These are phyloP conservation scores for Cicer arietinum DNA, from an alignment of 306 rosid genomes.

Conservation along the genomic window DNA sequence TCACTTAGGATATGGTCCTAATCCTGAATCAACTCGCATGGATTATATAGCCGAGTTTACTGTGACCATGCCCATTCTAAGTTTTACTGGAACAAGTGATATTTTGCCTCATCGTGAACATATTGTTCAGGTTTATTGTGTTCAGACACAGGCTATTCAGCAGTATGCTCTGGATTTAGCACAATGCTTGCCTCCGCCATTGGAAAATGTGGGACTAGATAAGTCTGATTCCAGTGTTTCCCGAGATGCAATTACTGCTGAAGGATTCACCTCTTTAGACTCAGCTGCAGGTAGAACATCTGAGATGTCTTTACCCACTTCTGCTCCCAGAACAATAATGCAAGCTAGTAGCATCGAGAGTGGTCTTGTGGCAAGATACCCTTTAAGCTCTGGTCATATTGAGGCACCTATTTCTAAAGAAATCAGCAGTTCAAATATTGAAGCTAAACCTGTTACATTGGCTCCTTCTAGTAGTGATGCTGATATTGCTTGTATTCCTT, in stretches of 20 bases:
- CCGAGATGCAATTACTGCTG: slow-evolving; percentile 62
- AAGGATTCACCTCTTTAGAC: slow-evolving; percentile 62
- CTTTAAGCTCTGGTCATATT: slow-evolving; percentile 58
- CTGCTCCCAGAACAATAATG: slow-evolving; percentile 60
- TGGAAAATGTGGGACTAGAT: slow-evolving; percentile 72
- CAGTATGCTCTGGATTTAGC: slow-evolving; percentile 96
- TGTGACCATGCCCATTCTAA: slow-evolving; percentile 95
- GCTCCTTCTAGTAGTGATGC: slow-evolving; percentile 66
- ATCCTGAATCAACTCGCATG: slow-evolving; percentile 83
- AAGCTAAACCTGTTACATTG: slow-evolving; percentile 61
- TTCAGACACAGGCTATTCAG: slow-evolving; percentile 97
- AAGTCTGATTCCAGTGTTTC: slow-evolving; percentile 74
- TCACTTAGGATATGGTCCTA: slow-evolving; percentile 85
- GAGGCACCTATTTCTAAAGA: slow-evolving; percentile 64
- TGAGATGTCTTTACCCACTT: slow-evolving; percentile 57
- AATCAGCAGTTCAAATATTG: slow-evolving; percentile 56
- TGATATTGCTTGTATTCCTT: slow-evolving; percentile 66
- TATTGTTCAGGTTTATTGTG: slow-evolving; percentile 93
- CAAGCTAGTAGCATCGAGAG: slow-evolving; percentile 60
- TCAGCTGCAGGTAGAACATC: slow-evolving; percentile 59
- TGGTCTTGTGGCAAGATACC: slow-evolving; percentile 62
- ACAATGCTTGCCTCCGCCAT: slow-evolving; percentile 91
- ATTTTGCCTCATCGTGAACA: slow-evolving; percentile 80
- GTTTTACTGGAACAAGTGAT: slow-evolving; percentile 94
- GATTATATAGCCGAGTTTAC: slow-evolving; percentile 95